Conservation (phyloP, 1,284 basidiomycete genomes). For the Leccinum laetum region DNA sequence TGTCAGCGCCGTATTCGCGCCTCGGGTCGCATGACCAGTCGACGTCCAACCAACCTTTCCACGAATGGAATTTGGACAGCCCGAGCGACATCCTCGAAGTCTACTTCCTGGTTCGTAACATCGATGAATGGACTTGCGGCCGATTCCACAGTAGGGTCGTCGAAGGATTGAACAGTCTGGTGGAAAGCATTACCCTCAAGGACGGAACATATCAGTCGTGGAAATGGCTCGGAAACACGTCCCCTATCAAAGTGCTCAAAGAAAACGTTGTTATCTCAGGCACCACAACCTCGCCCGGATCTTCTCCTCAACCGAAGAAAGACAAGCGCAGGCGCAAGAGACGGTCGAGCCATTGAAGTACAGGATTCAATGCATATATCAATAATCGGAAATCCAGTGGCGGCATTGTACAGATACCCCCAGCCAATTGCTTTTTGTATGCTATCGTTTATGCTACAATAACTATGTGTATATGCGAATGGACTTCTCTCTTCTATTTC, state of each 20-base stretch:
- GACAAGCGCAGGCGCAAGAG: slow-evolving; percentile 29
- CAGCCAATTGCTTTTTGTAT: neutral
- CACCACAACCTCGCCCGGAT: slow-evolving; percentile 27
- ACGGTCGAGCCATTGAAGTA: slow-evolving; percentile 27
- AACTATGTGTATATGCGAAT: slow-evolving; percentile 3
- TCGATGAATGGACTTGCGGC: slow-evolving; percentile 50
- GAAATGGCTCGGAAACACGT: slow-evolving; percentile 44
- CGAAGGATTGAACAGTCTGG: slow-evolving; percentile 39
- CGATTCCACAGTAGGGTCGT: slow-evolving; percentile 42
- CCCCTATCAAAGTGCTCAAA: slow-evolving; percentile 29
- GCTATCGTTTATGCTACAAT: slow-evolving; percentile 13
- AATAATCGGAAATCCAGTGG: neutral
- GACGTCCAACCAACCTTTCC: slow-evolving; percentile 32
- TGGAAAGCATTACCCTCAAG: slow-evolving; percentile 34
- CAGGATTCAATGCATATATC: neutral
- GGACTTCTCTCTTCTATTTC: slow-evolving; percentile 39
- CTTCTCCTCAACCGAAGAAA: slow-evolving; percentile 30
- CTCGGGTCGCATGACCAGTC: slow-evolving; percentile 19
- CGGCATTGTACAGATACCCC: neutral
- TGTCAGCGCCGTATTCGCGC: slow-evolving; percentile 48
- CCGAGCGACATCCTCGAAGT: slow-evolving; percentile 49
- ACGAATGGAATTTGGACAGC: slow-evolving; percentile 49
- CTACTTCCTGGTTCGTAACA: slow-evolving; percentile 53
- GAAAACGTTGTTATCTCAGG: slow-evolving; percentile 33
- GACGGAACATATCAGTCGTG: slow-evolving; percentile 42